A percentile compares a stretch with the other conserved stretches of the same genome.
Evolutionary conservation across 176 grass and related monocot species (phyloP).

Genomic region (Oryza nivara): DNA sequence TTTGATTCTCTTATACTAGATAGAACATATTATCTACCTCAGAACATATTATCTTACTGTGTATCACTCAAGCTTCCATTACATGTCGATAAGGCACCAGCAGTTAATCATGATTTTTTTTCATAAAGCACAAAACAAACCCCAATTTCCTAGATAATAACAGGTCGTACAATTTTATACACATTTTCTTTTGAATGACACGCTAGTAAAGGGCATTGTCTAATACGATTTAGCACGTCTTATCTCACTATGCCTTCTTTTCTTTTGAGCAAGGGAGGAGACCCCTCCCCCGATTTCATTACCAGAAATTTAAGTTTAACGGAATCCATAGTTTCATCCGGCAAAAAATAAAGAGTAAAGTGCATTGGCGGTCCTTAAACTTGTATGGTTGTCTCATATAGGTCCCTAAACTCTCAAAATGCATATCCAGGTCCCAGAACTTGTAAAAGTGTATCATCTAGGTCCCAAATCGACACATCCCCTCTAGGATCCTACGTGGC

Average conservation of each 20-base stretch:
- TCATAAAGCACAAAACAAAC: constrained; percentile 8
- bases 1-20: background rate
- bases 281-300: too few relatives aligned
- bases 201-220: background rate
- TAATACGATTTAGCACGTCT: background rate
- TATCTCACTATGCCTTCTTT: background rate
- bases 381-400: too few relatives aligned
- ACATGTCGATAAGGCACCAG: background rate
- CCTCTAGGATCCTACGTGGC: too few relatives aligned
- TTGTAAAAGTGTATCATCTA: too few relatives aligned
- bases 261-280: too few relatives aligned
- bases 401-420: too few relatives aligned
- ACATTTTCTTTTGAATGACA: background rate
- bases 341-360: too few relatives aligned
- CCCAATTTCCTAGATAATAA: background rate
- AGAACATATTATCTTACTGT: background rate
- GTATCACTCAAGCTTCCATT: background rate
- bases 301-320: too few relatives aligned
- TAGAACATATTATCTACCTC: background rate
- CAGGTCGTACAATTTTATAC: background rate
- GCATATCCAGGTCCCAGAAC: too few relatives aligned
- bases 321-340: too few relatives aligned
- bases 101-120: background rate
- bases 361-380: too few relatives aligned
- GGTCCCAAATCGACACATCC: too few relatives aligned